Evolutionary conservation across 441 rosid genomes (phyloP).

Genomic region (Sinapis alba): DNA sequence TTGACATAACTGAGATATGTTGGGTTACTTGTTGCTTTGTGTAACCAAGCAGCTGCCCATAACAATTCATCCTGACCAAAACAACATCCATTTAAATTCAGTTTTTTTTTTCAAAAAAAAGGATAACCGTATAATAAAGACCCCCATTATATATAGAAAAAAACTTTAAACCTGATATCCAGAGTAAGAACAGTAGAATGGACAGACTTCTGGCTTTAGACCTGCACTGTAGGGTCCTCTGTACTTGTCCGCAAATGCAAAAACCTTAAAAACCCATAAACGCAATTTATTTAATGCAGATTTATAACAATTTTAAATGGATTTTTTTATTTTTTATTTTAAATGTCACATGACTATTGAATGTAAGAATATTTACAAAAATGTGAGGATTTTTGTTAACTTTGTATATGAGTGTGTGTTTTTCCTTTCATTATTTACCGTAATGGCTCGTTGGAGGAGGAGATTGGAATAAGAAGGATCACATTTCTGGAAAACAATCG

Average conservation of each 20-base stretch:
- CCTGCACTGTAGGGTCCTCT: conserved; percentile 71
- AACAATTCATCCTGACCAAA: conserved; percentile 58
- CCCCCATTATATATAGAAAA: no score
- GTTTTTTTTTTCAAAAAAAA: no score
- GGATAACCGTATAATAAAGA: no score
- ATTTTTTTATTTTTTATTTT: no score
- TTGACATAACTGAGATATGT: conserved; percentile 59
- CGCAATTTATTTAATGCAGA: background rate
- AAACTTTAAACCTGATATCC: conserved; percentile 54
- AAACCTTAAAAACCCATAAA: conserved; percentile 49
- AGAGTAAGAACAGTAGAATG: conserved; percentile 70
- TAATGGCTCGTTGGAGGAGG: conserved; percentile 56
- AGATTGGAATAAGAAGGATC: conserved; percentile 60
- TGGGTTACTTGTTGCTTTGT: conserved; percentile 62
- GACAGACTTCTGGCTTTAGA: conserved; percentile 53
- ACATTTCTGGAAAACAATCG: conserved; percentile 58
- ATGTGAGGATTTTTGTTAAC: background rate
- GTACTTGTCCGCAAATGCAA: conserved; percentile 61
- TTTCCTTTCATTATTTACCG: conserved; percentile 36
- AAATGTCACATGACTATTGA: background rate
- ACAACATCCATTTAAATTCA: background rate
- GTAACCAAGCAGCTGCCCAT: conserved; percentile 84
- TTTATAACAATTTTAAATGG: background rate
- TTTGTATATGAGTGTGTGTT: background rate
- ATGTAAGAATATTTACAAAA: background rate